phyloP scores from a whole-genome alignment of 2,329 filamentous ascomycete species.

The Microthyrium microscopicum region DNA sequence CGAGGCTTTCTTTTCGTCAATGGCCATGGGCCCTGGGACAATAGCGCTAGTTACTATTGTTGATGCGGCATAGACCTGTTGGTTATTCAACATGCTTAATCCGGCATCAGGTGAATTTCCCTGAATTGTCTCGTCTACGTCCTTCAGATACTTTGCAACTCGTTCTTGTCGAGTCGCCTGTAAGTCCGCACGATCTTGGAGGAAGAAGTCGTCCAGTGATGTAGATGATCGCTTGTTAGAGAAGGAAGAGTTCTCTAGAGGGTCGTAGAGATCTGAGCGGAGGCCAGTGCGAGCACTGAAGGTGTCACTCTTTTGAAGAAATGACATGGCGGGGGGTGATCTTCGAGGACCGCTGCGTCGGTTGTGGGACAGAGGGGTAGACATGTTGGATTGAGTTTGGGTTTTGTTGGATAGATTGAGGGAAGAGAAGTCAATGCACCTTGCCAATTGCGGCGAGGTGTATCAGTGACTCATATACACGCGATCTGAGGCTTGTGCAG shows the following conservation, averaged over 20 bases:
- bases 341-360: constrained; percentile 25
- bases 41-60: constrained; percentile 22
- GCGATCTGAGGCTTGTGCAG: too few relatives aligned
- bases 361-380: constrained; percentile 17
- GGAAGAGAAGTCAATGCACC: background rate
- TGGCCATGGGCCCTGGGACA: constrained; percentile 20
- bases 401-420: background rate
- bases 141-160: constrained; percentile 25
- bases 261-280: constrained; percentile 22
- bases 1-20: constrained; percentile 28
- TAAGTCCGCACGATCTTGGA: constrained; percentile 14
- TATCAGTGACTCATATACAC: too few relatives aligned
- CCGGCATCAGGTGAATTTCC: constrained; percentile 8
- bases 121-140: constrained; percentile 27
- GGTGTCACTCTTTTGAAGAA: constrained; percentile 30
- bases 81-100: constrained; percentile 27
- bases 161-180: constrained; percentile 24
- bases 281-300: constrained; percentile 27
- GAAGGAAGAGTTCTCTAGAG: constrained; percentile 20
- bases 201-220: constrained; percentile 30
- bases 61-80: constrained; percentile 31
- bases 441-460: background rate
- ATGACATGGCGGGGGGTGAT: constrained; percentile 20
- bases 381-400: background rate
- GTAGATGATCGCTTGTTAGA: constrained; percentile 32